Conservation (phyloP, 2,329 filamentous ascomycete genomes). For the Xylogone sp. region DNA sequence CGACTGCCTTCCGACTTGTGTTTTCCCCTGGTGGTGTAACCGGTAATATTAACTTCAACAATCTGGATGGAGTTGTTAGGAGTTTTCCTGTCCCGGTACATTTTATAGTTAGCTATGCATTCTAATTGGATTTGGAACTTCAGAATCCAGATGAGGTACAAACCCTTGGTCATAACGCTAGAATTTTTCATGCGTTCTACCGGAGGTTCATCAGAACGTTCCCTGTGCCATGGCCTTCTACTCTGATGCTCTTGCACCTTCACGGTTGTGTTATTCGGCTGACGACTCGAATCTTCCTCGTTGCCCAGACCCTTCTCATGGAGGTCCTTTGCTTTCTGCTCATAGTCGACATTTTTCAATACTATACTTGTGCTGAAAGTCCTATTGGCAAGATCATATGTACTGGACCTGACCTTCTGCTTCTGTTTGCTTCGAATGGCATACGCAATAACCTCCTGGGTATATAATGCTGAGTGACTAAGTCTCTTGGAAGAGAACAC, state of each 20-base stretch:
- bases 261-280: slow-evolving; percentile 30
- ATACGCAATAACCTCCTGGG: neutral
- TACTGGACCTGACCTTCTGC: neutral
- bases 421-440: neutral
- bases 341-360: slow-evolving; percentile 5
- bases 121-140: neutral
- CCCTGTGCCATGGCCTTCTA: slow-evolving; percentile 62
- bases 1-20: slow-evolving; percentile 64
- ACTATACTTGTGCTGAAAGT: neutral
- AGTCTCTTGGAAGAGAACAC: neutral
- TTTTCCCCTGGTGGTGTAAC: slow-evolving; percentile 60
- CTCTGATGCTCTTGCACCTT: slow-evolving; percentile 52
- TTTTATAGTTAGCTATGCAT: neutral
- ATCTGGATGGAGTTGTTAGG: slow-evolving; percentile 73
- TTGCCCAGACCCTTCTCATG: slow-evolving; percentile 23
- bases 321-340: slow-evolving; percentile 1
- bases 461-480: neutral
- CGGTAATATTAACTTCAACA: slow-evolving; percentile 78
- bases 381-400: neutral
- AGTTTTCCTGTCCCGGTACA: slow-evolving; percentile 57
- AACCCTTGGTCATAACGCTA: slow-evolving; percentile 62
- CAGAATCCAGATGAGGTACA: neutral
- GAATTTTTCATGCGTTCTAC: slow-evolving; percentile 41
- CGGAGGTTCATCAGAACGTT: slow-evolving; percentile 54
- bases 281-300: slow-evolving; percentile 31